These are phyloP conservation scores for Spathaspora girioi DNA, from an alignment of 805 yeast species.

Conservation along the genomic window DNA sequence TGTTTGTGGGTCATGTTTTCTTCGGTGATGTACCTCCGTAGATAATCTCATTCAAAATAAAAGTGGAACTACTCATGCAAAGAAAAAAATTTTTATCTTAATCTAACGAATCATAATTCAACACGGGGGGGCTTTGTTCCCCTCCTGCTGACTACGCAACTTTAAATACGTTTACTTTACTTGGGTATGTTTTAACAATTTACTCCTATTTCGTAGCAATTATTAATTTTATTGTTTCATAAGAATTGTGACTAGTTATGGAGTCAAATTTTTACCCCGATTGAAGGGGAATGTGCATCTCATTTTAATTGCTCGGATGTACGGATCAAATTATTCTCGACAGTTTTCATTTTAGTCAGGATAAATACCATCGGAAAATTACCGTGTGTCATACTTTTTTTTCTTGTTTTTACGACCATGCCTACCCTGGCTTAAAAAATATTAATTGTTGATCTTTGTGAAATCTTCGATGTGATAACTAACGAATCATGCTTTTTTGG, in stretches of 20 bases:
- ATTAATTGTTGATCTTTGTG: neutral
- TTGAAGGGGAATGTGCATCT: neutral
- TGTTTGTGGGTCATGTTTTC: neutral
- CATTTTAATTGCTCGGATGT: no score
- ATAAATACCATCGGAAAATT: no score
- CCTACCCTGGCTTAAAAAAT: neutral
- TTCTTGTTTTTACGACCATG: neutral
- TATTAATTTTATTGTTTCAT: neutral
- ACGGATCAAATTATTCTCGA: neutral
- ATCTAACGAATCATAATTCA: neutral
- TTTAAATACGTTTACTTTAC: neutral
- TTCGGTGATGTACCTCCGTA: neutral
- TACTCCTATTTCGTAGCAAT: neutral
- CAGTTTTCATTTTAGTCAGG: neutral
- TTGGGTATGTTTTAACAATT: neutral
- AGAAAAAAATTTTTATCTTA: neutral
- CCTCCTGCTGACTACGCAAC: neutral
- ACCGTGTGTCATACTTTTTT: neutral
- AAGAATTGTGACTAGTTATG: neutral
- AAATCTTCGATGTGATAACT: neutral
- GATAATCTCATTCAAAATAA: neutral
- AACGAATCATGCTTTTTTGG: neutral
- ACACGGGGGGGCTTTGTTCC: neutral
- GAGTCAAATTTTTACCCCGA: neutral
- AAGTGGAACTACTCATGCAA: neutral